phyloP scores from a whole-genome alignment of 805 yeast genomes.

The Sugiyamaella boreocaroliniensis region DNA sequence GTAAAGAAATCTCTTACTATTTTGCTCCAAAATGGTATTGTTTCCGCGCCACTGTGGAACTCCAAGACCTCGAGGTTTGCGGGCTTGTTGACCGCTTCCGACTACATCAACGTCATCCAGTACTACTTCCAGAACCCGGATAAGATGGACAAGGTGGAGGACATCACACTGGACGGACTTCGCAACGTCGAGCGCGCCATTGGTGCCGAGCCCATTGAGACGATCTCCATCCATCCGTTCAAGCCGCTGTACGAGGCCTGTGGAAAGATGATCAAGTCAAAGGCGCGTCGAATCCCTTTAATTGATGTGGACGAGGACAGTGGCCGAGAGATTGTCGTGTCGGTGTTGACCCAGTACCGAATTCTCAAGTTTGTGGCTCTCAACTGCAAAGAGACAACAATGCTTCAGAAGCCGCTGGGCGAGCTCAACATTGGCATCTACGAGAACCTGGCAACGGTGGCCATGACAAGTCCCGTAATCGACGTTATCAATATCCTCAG shows the following conservation, averaged over 20 bases:
- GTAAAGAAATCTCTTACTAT: slow-evolving; percentile 89
- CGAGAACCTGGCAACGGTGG: slow-evolving; percentile 60
- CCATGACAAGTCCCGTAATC: slow-evolving; percentile 86
- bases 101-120: slow-evolving; percentile 90
- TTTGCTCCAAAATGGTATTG: slow-evolving; percentile 84
- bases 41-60: slow-evolving; percentile 96
- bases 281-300: slow-evolving; percentile 88
- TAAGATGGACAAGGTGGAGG: slow-evolving; percentile 80
- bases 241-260: slow-evolving; percentile 88
- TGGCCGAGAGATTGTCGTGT: slow-evolving; percentile 87
- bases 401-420: slow-evolving; percentile 66
- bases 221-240: slow-evolving; percentile 84
- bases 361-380: slow-evolving; percentile 91
- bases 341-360: slow-evolving; percentile 92
- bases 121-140: slow-evolving; percentile 85
- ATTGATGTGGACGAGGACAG: slow-evolving; percentile 92
- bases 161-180: slow-evolving; percentile 74
- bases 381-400: slow-evolving; percentile 90
- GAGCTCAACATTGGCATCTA: slow-evolving; percentile 55
- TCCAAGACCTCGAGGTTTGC: slow-evolving; percentile 84
- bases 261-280: slow-evolving; percentile 77
- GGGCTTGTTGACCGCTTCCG: slow-evolving; percentile 85
- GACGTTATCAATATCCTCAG: slow-evolving; percentile 83
- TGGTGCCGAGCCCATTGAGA: slow-evolving; percentile 80
- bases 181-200: slow-evolving; percentile 81